Conservation (phyloP, 2,329 filamentous ascomycete genomes). For the Pyrenochaeta sp. region DNA sequence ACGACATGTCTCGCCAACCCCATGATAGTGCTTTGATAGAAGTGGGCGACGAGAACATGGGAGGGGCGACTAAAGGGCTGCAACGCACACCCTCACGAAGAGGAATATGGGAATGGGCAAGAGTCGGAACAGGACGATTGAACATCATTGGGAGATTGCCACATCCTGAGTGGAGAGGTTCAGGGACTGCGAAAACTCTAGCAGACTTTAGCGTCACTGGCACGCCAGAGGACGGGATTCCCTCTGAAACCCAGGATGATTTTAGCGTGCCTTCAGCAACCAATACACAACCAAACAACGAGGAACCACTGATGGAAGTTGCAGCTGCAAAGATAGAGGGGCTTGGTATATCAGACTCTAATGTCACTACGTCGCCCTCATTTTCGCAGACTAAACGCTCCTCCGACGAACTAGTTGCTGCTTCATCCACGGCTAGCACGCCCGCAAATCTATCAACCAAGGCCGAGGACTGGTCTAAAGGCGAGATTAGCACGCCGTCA, state of each 20-base stretch:
- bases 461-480: conserved; percentile 22
- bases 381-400: conserved; percentile 46
- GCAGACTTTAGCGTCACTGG: conserved; percentile 19
- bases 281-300: conserved; percentile 27
- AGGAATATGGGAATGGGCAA: conserved; percentile 48
- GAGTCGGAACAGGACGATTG: conserved; percentile 36
- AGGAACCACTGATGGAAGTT: conserved; percentile 12
- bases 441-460: conserved; percentile 27
- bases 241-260: conserved; percentile 33
- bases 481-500: conserved; percentile 20
- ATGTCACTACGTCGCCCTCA: conserved; percentile 22
- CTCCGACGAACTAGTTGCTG: conserved; percentile 44
- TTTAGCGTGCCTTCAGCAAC: conserved; percentile 42
- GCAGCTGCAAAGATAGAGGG: conserved; percentile 34
- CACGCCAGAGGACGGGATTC: conserved; percentile 14
- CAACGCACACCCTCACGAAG: conserved; percentile 32
- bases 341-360: conserved; percentile 28
- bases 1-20: conserved; percentile 35
- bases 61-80: conserved; percentile 1
- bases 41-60: conserved; percentile 7
- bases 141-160: conserved; percentile 41
- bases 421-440: conserved; percentile 33
- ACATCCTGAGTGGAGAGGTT: conserved; percentile 38
- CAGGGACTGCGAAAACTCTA: conserved; percentile 21
- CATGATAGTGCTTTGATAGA: conserved; percentile 18